Base-by-base conservation (phyloP, 2,329 filamentous ascomycete species). In the Colletotrichum destructivum region DNA sequence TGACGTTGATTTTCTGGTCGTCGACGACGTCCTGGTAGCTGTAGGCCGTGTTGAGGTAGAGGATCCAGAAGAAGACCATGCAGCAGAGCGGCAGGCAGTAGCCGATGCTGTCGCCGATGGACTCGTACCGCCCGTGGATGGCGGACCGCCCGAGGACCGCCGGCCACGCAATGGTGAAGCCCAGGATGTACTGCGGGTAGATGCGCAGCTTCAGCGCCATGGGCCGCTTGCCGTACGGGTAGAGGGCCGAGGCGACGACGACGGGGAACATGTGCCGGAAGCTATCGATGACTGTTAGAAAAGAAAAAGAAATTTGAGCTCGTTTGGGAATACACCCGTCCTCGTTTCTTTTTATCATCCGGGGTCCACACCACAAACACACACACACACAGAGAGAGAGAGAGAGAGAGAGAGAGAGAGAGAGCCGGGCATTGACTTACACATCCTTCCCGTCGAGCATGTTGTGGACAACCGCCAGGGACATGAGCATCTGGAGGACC, bases 41-140 rank as follows among this genome's bases (percentile, higher is more conserved):
- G 52, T 77, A 76, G 0, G 76, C 76, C 4, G 76, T 77, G 26
- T 74, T 76, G 13, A 77, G 64, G 68, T 76, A 77, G 21, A 77
- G 75, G 57, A 77, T 77, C 77, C 76, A 79, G 66, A 78, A 69
- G 73, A 75, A 77, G 7, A 74, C 72, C 66, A 75, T 76, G 54
- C 72, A 77, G 47, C 75, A 76, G 9, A 77, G 69, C 4, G 76
- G 74, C 15, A 76, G 64, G 49, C 74, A 76, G 15, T 74, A 69
- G 21, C 49, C 51, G 26, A 55, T 47, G 2, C 73, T 75, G 46
- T 76, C 71, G 11, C 69, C 46, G 31, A 75, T 75, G 13, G 75
- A 52, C 38, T 76, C 74, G 23, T 72, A 23, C 2, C 62, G 69
- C 11, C 74, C 74, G 16, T 72, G 63, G 11, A 77, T 75, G 7